A percentile compares a stretch with the other conserved stretches of the same genome.
phyloP scores from a whole-genome alignment of 2,329 filamentous ascomycete genomes.

The Colletotrichum paranaense region DNA sequence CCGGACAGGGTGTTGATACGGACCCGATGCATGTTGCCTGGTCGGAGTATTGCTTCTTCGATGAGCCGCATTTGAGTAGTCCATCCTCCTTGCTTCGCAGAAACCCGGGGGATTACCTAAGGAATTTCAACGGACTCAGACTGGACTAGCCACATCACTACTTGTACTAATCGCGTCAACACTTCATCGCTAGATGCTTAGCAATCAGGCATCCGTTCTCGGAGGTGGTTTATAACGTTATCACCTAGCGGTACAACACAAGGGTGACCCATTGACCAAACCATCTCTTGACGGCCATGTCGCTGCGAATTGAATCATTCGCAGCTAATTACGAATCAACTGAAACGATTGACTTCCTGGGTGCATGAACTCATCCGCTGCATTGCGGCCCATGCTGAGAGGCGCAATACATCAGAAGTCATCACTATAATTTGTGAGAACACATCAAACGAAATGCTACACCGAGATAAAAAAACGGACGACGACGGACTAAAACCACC shows the following conservation, averaged over 20 bases:
- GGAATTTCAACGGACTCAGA: background rate
- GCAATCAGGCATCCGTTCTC: slow-evolving; percentile 3
- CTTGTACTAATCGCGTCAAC: background rate
- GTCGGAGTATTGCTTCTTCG: background rate
- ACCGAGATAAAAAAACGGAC: background rate
- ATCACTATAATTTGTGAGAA: background rate
- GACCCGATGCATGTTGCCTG: background rate
- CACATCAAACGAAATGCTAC: background rate
- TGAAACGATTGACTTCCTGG: slow-evolving; percentile 9
- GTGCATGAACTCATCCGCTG: slow-evolving; percentile 13
- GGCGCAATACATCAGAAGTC: background rate
- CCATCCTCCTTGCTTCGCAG: background rate
- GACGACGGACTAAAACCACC: background rate
- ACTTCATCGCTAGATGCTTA: slow-evolving; percentile 7
- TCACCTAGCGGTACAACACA: too few relatives aligned
- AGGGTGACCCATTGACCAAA: background rate
- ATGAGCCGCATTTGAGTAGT: background rate
- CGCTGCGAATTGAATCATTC: background rate
- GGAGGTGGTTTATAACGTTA: background rate
- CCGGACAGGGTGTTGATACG: background rate
- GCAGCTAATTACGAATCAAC: background rate
- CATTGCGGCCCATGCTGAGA: background rate
- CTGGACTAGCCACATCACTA: background rate
- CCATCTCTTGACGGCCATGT: background rate
- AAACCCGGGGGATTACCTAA: background rate